Percentiles rank a stretch among this genome's conserved stretches.
phyloP scores from a whole-genome alignment of 179 eudicot species.

The Patellifolia procumbens region DNA sequence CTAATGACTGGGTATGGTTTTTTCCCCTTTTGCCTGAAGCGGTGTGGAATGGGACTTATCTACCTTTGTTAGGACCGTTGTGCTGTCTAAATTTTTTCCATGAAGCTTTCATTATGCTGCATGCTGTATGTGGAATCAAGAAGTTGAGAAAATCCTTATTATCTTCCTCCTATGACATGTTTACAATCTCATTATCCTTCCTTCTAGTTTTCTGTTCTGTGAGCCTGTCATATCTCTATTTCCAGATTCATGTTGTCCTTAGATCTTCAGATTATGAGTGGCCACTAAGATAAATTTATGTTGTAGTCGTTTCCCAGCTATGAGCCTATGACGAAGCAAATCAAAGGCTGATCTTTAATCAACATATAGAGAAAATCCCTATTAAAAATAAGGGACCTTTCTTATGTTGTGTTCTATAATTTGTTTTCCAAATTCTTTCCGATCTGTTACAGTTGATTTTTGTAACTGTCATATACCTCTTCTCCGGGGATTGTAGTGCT shows the following conservation, averaged over 20 bases:
- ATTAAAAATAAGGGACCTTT: no score
- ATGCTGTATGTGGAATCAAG: not conserved
- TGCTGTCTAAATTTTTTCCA: not conserved
- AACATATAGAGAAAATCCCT: no score
- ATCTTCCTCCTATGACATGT: no score
- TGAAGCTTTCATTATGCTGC: not conserved
- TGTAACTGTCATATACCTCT: no score
- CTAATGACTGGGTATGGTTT: conserved; percentile 71
- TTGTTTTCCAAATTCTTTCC: no score
- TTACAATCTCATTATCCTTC: not conserved
- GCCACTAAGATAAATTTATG: not conserved
- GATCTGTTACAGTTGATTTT: no score
- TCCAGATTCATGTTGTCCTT: not conserved
- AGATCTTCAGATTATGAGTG: not conserved
- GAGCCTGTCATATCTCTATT: not conserved
- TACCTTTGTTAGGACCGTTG: not conserved
- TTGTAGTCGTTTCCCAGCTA: not conserved
- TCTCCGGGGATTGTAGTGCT: not conserved
- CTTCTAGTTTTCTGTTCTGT: not conserved
- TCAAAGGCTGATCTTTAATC: not conserved
- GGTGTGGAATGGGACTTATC: not conserved
- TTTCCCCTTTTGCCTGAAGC: not conserved
- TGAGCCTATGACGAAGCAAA: not conserved
- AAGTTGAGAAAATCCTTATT: not conserved
- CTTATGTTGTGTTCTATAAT: no score